Percentiles rank a stretch among this genome's conserved stretches.
Evolutionary conservation across 2,329 filamentous ascomycete species (phyloP).

Genomic region (Fusarium sp.): DNA sequence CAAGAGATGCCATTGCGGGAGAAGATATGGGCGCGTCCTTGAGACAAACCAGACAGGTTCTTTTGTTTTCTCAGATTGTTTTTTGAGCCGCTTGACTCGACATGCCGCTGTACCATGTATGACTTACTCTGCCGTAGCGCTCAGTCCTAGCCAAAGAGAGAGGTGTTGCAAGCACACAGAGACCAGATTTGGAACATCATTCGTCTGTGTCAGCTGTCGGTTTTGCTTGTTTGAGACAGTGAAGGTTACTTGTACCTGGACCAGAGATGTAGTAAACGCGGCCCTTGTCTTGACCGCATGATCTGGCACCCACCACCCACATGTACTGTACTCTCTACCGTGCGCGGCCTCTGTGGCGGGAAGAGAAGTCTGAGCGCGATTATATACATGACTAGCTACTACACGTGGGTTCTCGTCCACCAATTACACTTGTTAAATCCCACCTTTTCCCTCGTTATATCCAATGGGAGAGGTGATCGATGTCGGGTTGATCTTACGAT

Average conservation of each 20-base stretch:
- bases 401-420: no score
- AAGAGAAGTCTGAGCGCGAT: background rate
- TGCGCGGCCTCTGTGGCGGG: background rate
- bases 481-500: no score
- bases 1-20: slow-evolving; percentile 18
- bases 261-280: background rate
- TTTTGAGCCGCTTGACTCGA: background rate
- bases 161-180: slow-evolving; percentile 1
- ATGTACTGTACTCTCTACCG: background rate
- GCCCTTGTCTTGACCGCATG: slow-evolving; percentile 2
- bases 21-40: slow-evolving; percentile 29
- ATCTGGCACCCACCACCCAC: background rate
- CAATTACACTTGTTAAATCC: no score
- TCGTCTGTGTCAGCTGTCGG: slow-evolving; percentile 3
- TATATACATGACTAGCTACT: no score
- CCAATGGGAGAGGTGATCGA: no score
- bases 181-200: slow-evolving; percentile 5
- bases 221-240: slow-evolving; percentile 8
- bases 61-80: background rate
- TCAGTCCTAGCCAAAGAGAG: slow-evolving; percentile 14
- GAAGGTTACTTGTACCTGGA: no score
- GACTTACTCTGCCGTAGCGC: slow-evolving; percentile 8
- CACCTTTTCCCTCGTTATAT: no score
- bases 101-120: slow-evolving; percentile 11
- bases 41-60: slow-evolving; percentile 1